Conservation (phyloP, 164 flowering plant species). For the Nelumbo lutea region DNA sequence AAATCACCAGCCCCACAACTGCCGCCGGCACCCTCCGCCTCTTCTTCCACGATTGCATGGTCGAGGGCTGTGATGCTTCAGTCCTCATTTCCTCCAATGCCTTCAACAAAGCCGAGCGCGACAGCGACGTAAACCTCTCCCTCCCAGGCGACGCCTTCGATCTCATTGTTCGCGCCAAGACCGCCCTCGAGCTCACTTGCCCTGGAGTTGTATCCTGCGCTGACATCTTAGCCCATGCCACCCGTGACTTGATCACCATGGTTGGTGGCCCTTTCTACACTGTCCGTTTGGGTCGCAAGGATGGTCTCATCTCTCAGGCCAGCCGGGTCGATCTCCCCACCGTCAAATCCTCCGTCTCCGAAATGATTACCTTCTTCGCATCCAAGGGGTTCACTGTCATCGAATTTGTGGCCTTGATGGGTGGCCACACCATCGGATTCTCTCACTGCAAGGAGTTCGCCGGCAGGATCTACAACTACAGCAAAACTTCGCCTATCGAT, state of each 20-base stretch:
- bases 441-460: constrained; percentile 71
- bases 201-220: constrained; percentile 74
- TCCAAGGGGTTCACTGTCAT: constrained; percentile 40
- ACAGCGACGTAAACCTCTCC: constrained; percentile 63
- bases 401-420: constrained; percentile 62
- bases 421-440: constrained; percentile 78
- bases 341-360: constrained; percentile 27
- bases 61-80: constrained; percentile 63
- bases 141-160: constrained; percentile 80
- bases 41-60: constrained; percentile 67
- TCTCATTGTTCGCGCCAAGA: constrained; percentile 45
- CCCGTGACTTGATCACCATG: constrained; percentile 57
- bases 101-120: constrained; percentile 58
- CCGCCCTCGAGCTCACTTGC: constrained; percentile 59
- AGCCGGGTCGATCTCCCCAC: constrained; percentile 30
- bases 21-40: constrained; percentile 60
- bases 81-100: constrained; percentile 47
- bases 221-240: constrained; percentile 55
- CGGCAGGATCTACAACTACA: constrained; percentile 36
- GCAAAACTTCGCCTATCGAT: constrained; percentile 24
- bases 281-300: constrained; percentile 55
- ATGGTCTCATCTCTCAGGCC: constrained; percentile 39
- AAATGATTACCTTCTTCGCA: constrained; percentile 37
- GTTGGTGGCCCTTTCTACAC: constrained; percentile 64
- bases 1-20: constrained; percentile 51